These are phyloP conservation scores for Lagenaria siceraria DNA, from an alignment of 306 rosid species.

Conservation along the genomic window DNA sequence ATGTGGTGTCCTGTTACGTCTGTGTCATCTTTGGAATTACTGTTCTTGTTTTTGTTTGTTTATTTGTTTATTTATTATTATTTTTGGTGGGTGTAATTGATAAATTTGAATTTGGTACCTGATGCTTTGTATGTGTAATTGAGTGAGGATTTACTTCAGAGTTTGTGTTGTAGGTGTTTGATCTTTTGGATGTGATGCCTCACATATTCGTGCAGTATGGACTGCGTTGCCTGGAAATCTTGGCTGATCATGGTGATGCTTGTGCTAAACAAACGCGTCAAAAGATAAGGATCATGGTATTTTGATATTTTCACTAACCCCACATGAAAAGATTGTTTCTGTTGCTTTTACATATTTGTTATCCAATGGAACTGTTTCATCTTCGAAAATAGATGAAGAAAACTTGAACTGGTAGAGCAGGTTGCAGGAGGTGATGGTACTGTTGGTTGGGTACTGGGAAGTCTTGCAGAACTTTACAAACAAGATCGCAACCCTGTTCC, in stretches of 20 bases:
- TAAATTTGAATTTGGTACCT: background rate
- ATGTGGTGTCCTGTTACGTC: background rate
- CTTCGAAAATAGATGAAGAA: background rate
- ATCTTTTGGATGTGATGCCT: slow-evolving; percentile 78
- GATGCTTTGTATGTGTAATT: background rate
- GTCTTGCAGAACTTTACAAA: slow-evolving; percentile 52
- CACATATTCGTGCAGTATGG: slow-evolving; percentile 73
- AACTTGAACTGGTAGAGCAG: slow-evolving; percentile 31
- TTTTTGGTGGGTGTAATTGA: background rate
- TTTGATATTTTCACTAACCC: slow-evolving; percentile 42
- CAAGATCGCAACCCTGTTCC: slow-evolving; percentile 63
- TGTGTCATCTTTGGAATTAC: background rate
- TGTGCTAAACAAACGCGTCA: slow-evolving; percentile 79
- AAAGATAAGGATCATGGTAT: slow-evolving; percentile 77
- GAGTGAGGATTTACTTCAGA: background rate
- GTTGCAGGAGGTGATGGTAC: slow-evolving; percentile 99
- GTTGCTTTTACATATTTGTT: background rate
- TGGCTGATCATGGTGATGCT: slow-evolving; percentile 52
- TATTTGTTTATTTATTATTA: background rate
- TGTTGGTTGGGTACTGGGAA: slow-evolving; percentile 92
- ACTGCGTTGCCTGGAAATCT: slow-evolving; percentile 64
- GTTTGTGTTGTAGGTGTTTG: slow-evolving; percentile 60
- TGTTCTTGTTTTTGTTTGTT: background rate
- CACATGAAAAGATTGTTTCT: background rate
- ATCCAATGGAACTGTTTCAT: background rate